Conservation (phyloP, 441 rosid genomes). For the Adansonia grandidieri region DNA sequence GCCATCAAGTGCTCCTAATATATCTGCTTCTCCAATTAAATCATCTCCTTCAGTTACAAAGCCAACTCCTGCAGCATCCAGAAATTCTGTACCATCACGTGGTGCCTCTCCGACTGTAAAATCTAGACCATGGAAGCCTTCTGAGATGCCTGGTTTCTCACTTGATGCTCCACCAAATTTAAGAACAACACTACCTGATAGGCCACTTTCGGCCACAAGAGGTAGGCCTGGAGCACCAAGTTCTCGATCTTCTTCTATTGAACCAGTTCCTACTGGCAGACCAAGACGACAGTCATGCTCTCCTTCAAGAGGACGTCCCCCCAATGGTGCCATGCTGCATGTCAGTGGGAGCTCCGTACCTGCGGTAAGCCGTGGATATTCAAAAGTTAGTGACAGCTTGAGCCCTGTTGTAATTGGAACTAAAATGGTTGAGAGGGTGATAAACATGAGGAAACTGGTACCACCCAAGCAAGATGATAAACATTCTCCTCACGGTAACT, state of each 20-base stretch:
- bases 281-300: slow-evolving; percentile 92
- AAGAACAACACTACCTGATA: slow-evolving; percentile 77
- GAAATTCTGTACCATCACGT: slow-evolving; percentile 60
- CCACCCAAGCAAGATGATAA: slow-evolving; percentile 86
- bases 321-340: slow-evolving; percentile 54
- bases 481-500: slow-evolving; percentile 73
- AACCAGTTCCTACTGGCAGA: slow-evolving; percentile 71
- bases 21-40: slow-evolving; percentile 59
- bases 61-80: slow-evolving; percentile 50
- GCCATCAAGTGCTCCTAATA: slow-evolving; percentile 52
- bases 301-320: slow-evolving; percentile 84
- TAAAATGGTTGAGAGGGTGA: slow-evolving; percentile 94
- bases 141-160: slow-evolving; percentile 97
- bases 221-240: slow-evolving; percentile 95
- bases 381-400: slow-evolving; percentile 68
- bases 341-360: slow-evolving; percentile 93
- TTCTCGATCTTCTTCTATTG: slow-evolving; percentile 83
- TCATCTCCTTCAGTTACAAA: slow-evolving; percentile 57
- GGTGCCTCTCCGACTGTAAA: slow-evolving; percentile 77
- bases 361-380: slow-evolving; percentile 62
- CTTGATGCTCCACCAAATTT: slow-evolving; percentile 95
- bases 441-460: slow-evolving; percentile 86
- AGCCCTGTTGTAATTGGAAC: slow-evolving; percentile 86
- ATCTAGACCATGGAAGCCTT: slow-evolving; percentile 94
- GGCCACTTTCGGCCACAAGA: slow-evolving; percentile 91